Conservation (phyloP, 169 alveolate genomes). For the Eimeria maxima region DNA sequence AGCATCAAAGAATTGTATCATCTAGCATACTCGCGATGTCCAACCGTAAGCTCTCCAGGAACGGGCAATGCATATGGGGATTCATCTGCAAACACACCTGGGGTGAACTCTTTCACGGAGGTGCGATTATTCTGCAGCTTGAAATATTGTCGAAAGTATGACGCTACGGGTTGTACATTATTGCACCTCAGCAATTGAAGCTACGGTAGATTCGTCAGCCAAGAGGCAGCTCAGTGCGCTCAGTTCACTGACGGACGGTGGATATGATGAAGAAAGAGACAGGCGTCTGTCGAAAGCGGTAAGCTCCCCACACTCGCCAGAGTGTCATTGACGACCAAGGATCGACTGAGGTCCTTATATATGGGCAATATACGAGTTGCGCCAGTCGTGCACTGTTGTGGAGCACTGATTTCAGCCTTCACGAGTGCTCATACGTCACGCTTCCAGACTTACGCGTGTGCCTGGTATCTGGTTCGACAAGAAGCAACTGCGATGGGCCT, state of each 20-base stretch:
- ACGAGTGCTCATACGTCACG: slow-evolving; percentile 80
- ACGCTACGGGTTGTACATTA: background rate
- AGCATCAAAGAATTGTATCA: background rate
- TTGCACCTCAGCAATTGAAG: slow-evolving; percentile 3
- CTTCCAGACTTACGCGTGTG: slow-evolving; percentile 80
- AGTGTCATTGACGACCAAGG: background rate
- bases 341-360: background rate
- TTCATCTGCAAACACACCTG: background rate
- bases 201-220: background rate
- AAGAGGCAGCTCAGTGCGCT: background rate
- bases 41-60: slow-evolving; percentile 8
- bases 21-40: background rate
- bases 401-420: slow-evolving; percentile 61
- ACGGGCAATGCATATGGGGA: background rate
- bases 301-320: background rate
- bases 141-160: background rate
- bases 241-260: slow-evolving; percentile 32
- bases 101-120: background rate
- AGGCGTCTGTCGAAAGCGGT: slow-evolving; percentile 80
- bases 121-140: background rate
- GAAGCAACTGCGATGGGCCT: slow-evolving; percentile 84
- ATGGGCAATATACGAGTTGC: background rate
- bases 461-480: slow-evolving; percentile 86
- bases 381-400: background rate
- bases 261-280: slow-evolving; percentile 76